Conservation (phyloP, 441 rosid genomes). For the Geranium incanum region DNA sequence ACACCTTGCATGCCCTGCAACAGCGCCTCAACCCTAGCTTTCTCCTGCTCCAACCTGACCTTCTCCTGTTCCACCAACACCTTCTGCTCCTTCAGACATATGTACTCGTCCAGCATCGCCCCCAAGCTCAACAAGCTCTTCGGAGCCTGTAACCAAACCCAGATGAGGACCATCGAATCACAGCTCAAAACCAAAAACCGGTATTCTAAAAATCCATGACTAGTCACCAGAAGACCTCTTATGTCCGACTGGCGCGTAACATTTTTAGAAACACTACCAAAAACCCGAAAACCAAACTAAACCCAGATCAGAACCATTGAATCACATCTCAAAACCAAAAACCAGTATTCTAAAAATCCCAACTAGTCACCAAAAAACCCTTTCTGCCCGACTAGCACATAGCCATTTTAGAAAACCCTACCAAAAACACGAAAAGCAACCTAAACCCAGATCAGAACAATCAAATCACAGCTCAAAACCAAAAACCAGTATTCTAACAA, state of each 20-base stretch:
- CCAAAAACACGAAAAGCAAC: no score
- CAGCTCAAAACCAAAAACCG: neutral
- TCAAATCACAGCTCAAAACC: no score
- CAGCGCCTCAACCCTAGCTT: constrained; percentile 46
- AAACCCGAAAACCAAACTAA: neutral
- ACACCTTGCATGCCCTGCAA: constrained; percentile 72
- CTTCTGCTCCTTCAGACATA: constrained; percentile 60
- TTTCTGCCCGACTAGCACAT: no score
- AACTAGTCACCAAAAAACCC: no score
- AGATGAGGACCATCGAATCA: no score
- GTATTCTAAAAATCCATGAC: no score
- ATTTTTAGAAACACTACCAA: no score
- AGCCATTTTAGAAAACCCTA: no score
- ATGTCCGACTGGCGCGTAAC: no score
- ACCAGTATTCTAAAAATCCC: neutral
- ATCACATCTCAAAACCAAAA: neutral
- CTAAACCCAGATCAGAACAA: neutral
- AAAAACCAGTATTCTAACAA: no score
- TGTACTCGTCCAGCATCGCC: constrained; percentile 59
- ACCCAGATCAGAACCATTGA: neutral
- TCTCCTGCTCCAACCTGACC: constrained; percentile 55
- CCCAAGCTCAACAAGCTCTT: constrained; percentile 62
- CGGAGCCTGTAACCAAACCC: constrained; percentile 38
- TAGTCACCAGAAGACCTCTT: no score
- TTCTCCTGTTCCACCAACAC: constrained; percentile 54